Conservation (phyloP, 2,329 filamentous ascomycete genomes). For the Ustulina deusta region DNA sequence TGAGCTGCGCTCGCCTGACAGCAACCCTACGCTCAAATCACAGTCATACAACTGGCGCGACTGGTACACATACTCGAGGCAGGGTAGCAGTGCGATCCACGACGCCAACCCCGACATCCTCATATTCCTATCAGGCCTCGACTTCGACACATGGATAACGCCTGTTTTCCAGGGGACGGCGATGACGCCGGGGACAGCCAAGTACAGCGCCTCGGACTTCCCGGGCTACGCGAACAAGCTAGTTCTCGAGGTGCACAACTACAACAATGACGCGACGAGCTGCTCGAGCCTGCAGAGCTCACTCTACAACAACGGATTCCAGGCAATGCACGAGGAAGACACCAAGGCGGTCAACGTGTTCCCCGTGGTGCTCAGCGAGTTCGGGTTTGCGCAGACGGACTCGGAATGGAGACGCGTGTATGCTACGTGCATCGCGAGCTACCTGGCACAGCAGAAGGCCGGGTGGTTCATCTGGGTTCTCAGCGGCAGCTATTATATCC, state of each 20-base stretch:
- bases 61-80: constrained; percentile 65
- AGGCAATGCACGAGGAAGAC: constrained; percentile 57
- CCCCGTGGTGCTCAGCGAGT: constrained; percentile 66
- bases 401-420: constrained; percentile 63
- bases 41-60: constrained; percentile 66
- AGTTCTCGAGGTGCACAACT: constrained; percentile 72
- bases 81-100: constrained; percentile 64
- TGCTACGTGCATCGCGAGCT: constrained; percentile 63
- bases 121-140: constrained; percentile 70
- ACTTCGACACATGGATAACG: constrained; percentile 66
- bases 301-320: constrained; percentile 65
- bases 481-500: constrained; percentile 68
- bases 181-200: constrained; percentile 59
- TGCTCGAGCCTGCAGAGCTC: constrained; percentile 61
- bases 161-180: constrained; percentile 63
- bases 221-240: constrained; percentile 64
- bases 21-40: constrained; percentile 50
- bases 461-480: constrained; percentile 72
- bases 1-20: constrained; percentile 62
- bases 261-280: constrained; percentile 62
- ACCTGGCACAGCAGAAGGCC: constrained; percentile 61
- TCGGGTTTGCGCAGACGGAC: constrained; percentile 64
- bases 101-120: constrained; percentile 62
- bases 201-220: constrained; percentile 62
- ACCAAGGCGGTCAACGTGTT: constrained; percentile 57